A percentile compares a stretch with the other conserved stretches of the same genome.
These are phyloP conservation scores for Bonia amplexicaulis DNA, from an alignment of 176 grass and related monocot species.

Conservation along the genomic window DNA sequence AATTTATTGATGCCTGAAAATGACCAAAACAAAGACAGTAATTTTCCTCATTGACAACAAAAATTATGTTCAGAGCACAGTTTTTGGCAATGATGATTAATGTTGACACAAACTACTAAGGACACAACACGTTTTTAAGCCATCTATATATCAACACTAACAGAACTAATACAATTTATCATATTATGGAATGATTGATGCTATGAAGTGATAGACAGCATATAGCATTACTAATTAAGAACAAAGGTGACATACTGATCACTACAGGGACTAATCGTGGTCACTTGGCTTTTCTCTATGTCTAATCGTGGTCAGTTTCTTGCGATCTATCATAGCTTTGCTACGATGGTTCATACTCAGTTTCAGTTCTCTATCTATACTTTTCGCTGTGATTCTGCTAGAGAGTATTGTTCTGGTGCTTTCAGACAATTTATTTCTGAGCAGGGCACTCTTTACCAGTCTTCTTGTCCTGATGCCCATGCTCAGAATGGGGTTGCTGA, in stretches of 20 bases:
- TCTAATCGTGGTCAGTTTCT: too few species aligned
- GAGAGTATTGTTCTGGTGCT: too few species aligned
- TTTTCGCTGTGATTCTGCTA: too few species aligned
- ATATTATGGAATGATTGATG: neutral
- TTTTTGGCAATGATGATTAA: neutral
- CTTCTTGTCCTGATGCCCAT: too few species aligned
- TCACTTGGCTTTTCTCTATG: too few species aligned
- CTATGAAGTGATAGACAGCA: neutral
- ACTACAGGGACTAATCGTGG: neutral
- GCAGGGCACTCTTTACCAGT: too few species aligned
- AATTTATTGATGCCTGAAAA: constrained; percentile 3
- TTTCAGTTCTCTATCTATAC: too few species aligned
- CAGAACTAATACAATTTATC: neutral
- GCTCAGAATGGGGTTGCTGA: too few species aligned
- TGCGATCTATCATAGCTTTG: too few species aligned
- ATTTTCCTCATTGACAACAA: neutral
- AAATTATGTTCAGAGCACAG: neutral
- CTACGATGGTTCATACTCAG: too few species aligned
- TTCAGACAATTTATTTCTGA: too few species aligned
- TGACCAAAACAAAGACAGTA: neutral
- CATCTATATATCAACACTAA: neutral
- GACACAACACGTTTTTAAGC: neutral
- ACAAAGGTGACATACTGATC: neutral
- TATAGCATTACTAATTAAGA: neutral
- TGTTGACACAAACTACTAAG: neutral